These are phyloP conservation scores for Talaromyces sp. DNA, from an alignment of 2,329 filamentous ascomycete species.

Conservation along the genomic window DNA sequence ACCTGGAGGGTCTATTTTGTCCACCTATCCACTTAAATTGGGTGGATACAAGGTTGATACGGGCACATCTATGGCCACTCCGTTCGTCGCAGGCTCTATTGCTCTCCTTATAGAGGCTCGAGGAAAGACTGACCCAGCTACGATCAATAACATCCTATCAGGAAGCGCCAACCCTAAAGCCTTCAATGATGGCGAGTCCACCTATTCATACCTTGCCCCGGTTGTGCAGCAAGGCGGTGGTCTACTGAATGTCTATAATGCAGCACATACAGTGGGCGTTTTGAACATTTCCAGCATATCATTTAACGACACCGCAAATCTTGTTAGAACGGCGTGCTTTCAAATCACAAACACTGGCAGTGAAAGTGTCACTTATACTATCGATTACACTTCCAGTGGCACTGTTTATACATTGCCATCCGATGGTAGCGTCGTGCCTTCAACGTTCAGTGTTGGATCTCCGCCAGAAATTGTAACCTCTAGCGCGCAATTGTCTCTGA, in stretches of 20 bases:
- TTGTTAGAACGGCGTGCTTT: conserved; percentile 48
- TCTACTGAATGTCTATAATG: conserved; percentile 56
- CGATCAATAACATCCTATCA: conserved; percentile 24
- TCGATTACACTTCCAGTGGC: conserved; percentile 48
- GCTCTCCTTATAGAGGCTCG: conserved; percentile 27
- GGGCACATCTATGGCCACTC: conserved; percentile 58
- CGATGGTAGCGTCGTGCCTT: conserved; percentile 10
- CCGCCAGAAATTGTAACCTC: conserved; percentile 14
- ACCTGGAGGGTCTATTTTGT: conserved; percentile 44
- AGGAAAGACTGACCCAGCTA: conserved; percentile 22
- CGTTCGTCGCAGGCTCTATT: conserved; percentile 49
- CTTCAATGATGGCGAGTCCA: conserved; percentile 25
- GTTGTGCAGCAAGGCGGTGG: conserved; percentile 58
- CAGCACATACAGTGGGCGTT: conserved; percentile 50
- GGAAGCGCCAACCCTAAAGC: conserved; percentile 22
- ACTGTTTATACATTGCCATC: conserved; percentile 50
- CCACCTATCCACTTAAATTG: conserved; percentile 48
- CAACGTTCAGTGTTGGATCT: conserved; percentile 5
- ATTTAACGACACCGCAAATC: conserved; percentile 61
- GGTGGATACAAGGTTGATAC: conserved; percentile 49
- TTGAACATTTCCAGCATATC: conserved; percentile 54
- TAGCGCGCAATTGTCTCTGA: conserved; percentile 9
- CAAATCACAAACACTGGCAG: conserved; percentile 52
- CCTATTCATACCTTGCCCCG: conserved; percentile 37
- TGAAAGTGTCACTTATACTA: conserved; percentile 47